Conservation (phyloP, 495 filamentous ascomycete genomes). For the Hypoxylon lenormandii region DNA sequence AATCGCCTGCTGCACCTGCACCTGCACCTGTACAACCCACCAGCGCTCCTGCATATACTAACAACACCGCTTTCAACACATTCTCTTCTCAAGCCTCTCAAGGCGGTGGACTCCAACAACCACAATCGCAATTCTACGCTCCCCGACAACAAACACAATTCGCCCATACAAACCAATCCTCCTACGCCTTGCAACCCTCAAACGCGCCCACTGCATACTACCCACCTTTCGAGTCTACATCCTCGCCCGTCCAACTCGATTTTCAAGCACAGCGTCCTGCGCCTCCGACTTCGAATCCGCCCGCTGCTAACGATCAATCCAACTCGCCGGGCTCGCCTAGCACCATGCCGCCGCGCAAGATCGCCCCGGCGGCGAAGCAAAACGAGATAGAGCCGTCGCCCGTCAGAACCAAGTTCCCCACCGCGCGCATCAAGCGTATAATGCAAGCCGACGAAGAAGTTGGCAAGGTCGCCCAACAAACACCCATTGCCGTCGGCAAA, state of each 20-base stretch:
- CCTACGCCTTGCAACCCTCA: conserved; percentile 33
- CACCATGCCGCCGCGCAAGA: conserved; percentile 61
- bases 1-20: conserved; percentile 33
- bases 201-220: conserved; percentile 32
- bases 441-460: conserved; percentile 99
- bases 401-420: conserved; percentile 95
- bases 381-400: conserved; percentile 68
- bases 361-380: conserved; percentile 46
- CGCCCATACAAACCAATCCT: conserved; percentile 19
- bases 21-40: conserved; percentile 12
- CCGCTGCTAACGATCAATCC: conserved; percentile 53
- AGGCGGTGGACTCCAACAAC: conserved; percentile 21
- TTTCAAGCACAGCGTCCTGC: conserved; percentile 33
- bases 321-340: conserved; percentile 29
- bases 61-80: conserved; percentile 39
- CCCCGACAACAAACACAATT: conserved; percentile 37
- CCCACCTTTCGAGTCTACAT: conserved; percentile 38
- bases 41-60: conserved; percentile 39
- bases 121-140: conserved; percentile 34
- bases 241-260: conserved; percentile 28
- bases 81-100: conserved; percentile 32
- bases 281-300: conserved; percentile 42
- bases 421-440: conserved; percentile 97
- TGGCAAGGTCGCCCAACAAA: conserved; percentile 97
- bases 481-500: conserved; percentile 93